A percentile compares a stretch with the other conserved stretches of the same genome.
Conservation (phyloP, 164 flowering plant genomes). For the Berberis thunbergii region DNA sequence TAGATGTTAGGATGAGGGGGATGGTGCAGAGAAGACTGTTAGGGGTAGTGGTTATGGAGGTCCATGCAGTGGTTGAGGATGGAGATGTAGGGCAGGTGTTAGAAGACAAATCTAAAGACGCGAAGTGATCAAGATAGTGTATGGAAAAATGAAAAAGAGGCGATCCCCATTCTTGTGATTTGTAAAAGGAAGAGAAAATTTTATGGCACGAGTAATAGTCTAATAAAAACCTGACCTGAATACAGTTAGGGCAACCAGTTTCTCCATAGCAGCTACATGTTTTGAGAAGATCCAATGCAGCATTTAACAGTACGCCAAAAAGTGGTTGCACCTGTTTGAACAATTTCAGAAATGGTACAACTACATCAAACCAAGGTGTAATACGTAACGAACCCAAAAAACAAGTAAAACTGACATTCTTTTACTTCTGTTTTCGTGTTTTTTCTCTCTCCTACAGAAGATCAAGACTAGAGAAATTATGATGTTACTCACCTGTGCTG, state of each 20-base stretch:
- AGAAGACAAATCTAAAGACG: neutral
- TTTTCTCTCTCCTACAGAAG: no score
- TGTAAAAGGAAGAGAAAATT: neutral
- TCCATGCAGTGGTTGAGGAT: neutral
- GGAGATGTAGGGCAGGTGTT: neutral
- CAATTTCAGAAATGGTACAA: neutral
- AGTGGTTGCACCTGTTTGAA: slow-evolving; percentile 51
- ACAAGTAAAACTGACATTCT: neutral
- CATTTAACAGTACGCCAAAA: slow-evolving; percentile 51
- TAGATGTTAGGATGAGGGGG: no score
- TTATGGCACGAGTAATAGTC: neutral
- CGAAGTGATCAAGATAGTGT: no score
- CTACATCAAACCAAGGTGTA: neutral
- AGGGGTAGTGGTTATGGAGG: no score
- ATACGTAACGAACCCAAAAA: neutral
- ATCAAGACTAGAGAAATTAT: neutral
- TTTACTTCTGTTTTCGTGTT: no score
- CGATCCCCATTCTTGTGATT: neutral
- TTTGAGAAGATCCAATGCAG: slow-evolving; percentile 72
- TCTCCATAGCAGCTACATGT: slow-evolving; percentile 56
- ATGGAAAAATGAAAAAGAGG: no score
- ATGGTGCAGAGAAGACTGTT: no score
- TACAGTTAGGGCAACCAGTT: slow-evolving; percentile 80
- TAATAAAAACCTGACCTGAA: slow-evolving; percentile 44
- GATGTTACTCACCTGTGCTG: slow-evolving; percentile 50